Evolutionary conservation across 352 stramenopile species (phyloP).

Genomic region (Pythium periplocum): DNA sequence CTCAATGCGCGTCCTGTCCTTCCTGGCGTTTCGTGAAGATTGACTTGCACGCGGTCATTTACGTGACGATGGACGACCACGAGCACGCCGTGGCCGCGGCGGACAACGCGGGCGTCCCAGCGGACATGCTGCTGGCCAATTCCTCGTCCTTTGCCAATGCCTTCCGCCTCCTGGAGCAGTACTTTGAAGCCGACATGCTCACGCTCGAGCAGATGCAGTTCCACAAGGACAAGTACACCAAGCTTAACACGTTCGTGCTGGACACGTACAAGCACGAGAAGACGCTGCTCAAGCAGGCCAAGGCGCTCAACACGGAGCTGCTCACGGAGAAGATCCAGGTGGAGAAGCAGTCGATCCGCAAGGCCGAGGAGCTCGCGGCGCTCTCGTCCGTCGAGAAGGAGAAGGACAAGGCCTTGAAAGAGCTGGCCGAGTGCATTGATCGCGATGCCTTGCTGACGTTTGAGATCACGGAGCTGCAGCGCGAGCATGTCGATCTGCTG

Average conservation of each 20-base stretch:
- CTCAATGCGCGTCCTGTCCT: no score
- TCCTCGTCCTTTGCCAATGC: conserved; percentile 59
- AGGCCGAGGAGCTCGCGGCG: conserved; percentile 69
- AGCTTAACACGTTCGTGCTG: conserved; percentile 63
- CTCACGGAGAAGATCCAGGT: conserved; percentile 82
- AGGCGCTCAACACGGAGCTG: conserved; percentile 80
- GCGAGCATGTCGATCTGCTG: conserved; percentile 67
- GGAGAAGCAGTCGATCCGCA: conserved; percentile 84
- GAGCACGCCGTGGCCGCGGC: conserved; percentile 8
- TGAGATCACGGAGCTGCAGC: conserved; percentile 84
- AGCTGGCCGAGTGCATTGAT: conserved; percentile 70
- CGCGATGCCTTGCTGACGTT: conserved; percentile 82
- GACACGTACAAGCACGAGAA: conserved; percentile 83
- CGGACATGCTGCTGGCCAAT: conserved; percentile 26
- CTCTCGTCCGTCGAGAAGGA: conserved; percentile 75
- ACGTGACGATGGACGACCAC: conserved; percentile 15
- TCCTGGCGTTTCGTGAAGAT: no score
- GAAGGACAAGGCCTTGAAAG: conserved; percentile 71
- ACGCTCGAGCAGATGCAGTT: conserved; percentile 73
- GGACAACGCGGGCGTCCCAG: conserved; percentile 10
- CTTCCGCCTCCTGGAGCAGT: conserved; percentile 77
- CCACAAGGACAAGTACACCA: conserved; percentile 77
- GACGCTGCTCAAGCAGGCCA: conserved; percentile 69
- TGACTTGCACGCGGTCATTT: conserved; percentile 3
- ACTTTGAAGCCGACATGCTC: conserved; percentile 81